Evolutionary conservation across 495 filamentous ascomycete species (phyloP).

Genomic region (Xylaria acuta): DNA sequence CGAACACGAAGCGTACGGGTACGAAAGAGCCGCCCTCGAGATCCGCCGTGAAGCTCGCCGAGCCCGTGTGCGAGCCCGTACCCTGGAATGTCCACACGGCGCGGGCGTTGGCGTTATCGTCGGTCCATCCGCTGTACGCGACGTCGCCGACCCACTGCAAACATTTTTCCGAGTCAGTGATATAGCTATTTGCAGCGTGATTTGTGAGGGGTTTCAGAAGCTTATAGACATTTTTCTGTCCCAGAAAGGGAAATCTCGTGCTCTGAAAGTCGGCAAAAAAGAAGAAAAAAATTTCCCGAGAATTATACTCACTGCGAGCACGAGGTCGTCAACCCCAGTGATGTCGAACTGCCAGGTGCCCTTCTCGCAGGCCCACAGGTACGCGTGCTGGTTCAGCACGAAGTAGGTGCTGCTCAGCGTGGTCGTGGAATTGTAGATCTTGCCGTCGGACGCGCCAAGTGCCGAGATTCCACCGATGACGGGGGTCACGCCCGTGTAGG

Average conservation of each 20-base stretch:
- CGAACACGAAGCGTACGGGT: conserved; percentile 29
- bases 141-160: conserved; percentile 31
- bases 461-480: conserved; percentile 26
- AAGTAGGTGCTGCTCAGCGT: conserved; percentile 29
- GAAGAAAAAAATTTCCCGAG: no score
- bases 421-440: conserved; percentile 23
- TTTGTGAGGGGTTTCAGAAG: no score
- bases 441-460: conserved; percentile 1
- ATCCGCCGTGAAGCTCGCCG: conserved; percentile 28
- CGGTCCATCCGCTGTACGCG: conserved; percentile 30
- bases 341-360: conserved; percentile 32
- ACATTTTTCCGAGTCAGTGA: no score
- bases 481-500: conserved; percentile 23
- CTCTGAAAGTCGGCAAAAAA: no score
- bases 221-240: no score
- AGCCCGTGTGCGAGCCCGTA: conserved; percentile 16
- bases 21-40: conserved; percentile 22
- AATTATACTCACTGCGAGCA: no score
- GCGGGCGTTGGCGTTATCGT: conserved; percentile 24
- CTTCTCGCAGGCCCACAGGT: conserved; percentile 31
- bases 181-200: no score
- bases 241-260: no score
- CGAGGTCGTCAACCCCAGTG: conserved; percentile 27
- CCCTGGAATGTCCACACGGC: conserved; percentile 29
- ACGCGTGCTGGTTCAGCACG: conserved; percentile 31